Base-by-base conservation (phyloP, 768 basidiomycete species). In the Leccinum subgranulosum region DNA sequence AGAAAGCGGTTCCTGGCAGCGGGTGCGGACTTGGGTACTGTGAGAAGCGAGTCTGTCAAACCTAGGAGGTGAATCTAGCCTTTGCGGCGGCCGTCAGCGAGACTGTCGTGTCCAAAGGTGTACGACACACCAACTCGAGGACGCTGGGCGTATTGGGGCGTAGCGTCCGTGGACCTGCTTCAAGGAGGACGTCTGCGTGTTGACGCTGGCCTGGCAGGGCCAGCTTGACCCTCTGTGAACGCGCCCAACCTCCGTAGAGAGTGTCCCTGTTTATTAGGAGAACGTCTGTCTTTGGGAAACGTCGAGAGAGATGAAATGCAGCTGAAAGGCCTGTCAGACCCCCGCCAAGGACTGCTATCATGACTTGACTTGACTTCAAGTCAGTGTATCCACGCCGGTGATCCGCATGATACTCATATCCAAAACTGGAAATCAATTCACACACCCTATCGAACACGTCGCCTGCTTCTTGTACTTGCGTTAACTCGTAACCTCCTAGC, bases 161-260 rank as follows among this genome's bases (percentile, higher is more conserved):
- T 29, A 99, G 75, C 15, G 92, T 95, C 41, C 95, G 77, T 25
- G 96, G 94, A 1, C 96, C 96, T 23, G 83, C 79, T 75, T 99
- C 96, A 6, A 98, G 75, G 4, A 91, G 67, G 10, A 94, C 79
- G 4, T 69, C 66, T 12, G 73, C 75, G 7, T 68, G 69, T 41
- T 69, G 62, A 41, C 8, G 17, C 4, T 57, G 69, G 8, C 48
- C 43, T 29, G 69, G 62, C 45, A 61, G 52, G 5, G 72, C 66
- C 9, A 90, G 61, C 8, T 73, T 62, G 21, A 87, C 77, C 17
- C 80, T 79, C 55, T 84, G 79, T 50, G 82, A 88, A 53, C 75
- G 77, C 1, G 93, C 81, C 95, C 94, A 98, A n/a, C 96, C 96
- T 12, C 96, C 96, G 5, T 88, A 70, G 2, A 84, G 76, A 1